Conservation (phyloP, 257 asterid genomes). For the Euphrasia confusa region DNA sequence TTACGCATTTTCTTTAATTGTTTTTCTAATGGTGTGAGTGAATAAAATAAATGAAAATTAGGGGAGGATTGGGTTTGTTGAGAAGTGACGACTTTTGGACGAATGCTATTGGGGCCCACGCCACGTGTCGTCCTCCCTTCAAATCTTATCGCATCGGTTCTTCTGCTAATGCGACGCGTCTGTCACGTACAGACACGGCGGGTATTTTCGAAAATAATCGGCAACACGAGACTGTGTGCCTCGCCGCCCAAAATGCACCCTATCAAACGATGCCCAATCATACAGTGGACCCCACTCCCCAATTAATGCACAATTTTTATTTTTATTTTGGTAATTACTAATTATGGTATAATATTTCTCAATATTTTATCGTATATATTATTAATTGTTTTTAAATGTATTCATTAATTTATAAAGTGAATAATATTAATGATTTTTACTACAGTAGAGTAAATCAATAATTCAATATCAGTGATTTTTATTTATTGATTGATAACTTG, state of each 20-base stretch:
- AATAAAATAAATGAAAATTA: not conserved
- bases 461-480: too few species aligned
- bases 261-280: too few species aligned
- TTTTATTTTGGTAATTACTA: too few species aligned
- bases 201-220: conserved; percentile 26
- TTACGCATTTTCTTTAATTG: not conserved
- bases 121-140: conserved; percentile 22
- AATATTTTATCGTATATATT: too few species aligned
- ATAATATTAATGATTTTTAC: too few species aligned
- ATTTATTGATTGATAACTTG: too few species aligned
- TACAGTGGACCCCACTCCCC: too few species aligned
- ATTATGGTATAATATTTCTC: too few species aligned
- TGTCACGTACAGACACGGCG: conserved; percentile 17
- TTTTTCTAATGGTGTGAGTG: not conserved
- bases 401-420: too few species aligned
- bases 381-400: too few species aligned
- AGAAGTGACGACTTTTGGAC: not conserved
- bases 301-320: too few species aligned
- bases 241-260: conserved; percentile 6
- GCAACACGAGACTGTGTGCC: conserved; percentile 35
- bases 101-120: not conserved
- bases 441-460: too few species aligned
- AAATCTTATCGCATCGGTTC: not conserved
- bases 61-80: conserved; percentile 13
- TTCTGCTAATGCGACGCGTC: conserved; percentile 15